Base-by-base conservation (phyloP, 2,329 filamentous ascomycete species). In the Calycina marina region DNA sequence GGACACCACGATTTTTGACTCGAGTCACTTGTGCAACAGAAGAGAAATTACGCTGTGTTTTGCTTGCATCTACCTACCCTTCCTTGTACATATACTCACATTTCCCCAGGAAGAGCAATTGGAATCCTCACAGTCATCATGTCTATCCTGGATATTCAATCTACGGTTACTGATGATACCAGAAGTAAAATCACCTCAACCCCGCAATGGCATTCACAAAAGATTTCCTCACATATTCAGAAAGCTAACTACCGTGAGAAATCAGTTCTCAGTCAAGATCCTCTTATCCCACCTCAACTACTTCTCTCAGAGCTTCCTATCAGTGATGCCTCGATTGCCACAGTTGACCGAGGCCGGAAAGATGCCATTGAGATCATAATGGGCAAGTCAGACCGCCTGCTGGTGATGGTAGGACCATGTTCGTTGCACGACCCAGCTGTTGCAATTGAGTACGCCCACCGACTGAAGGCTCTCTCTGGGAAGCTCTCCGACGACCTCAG, bases 331-430 rank as follows among this genome's bases (percentile, higher is more conserved):
- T 74, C 76, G 34, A 62, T 77, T 40, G 57, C 74, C 46, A 80
- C 79, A 4, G 77, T 86, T 24, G 58, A 84, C 46, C 72, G 72
- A 58, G 78, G 77, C 45, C 72, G 79, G 46, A 69, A 66, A 47
- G 70, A 75, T 50, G 70, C 67, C 18, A 32, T 53, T 26, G 45
- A 52, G 11, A 48, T 52, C 32, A 49, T 55, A 22, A 53, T 52
- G 49, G 45, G 49, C 25, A 35, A 34, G 26, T 46, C 43, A 57
- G 84, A 93, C 63, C 81, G 86, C 39, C 79, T 98, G 18, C 72
- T 98, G 40, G 90, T 96, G 50, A 76, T 98, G 52, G 80, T 92
- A 52, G 90, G 90, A 2, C 90, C 90, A 32, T 98, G 90, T 67
- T 94, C 86, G 16, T 88, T 98, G 54, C 90, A 98, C 64, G 90